Percentiles rank a stretch among this genome's conserved stretches.
These are phyloP conservation scores for Pseudozyma thailandica DNA, from an alignment of 1,284 basidiomycete species.

Conservation along the genomic window DNA sequence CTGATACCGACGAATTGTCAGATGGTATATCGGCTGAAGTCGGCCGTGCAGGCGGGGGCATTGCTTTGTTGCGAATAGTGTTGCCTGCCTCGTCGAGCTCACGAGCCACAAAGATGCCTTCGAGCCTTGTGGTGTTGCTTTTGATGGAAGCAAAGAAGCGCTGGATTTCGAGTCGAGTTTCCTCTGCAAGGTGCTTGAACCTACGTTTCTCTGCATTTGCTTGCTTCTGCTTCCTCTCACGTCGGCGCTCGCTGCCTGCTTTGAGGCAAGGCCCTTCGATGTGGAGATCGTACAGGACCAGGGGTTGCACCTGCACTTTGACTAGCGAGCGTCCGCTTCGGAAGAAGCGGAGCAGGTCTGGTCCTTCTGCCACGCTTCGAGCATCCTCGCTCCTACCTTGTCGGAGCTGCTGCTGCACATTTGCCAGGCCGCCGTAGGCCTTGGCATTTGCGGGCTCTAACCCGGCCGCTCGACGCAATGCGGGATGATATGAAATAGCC, in stretches of 20 bases:
- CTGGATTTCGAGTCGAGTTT: slow-evolving; percentile 58
- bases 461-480: slow-evolving; percentile 39
- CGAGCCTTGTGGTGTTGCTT: slow-evolving; percentile 41
- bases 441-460: slow-evolving; percentile 34
- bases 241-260: slow-evolving; percentile 27
- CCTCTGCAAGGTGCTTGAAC: slow-evolving; percentile 33
- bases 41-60: neutral
- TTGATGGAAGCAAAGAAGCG: slow-evolving; percentile 58
- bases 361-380: slow-evolving; percentile 43
- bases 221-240: slow-evolving; percentile 26
- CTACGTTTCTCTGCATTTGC: slow-evolving; percentile 20
- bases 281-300: slow-evolving; percentile 48
- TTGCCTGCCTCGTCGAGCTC: slow-evolving; percentile 58
- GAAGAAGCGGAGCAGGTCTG: slow-evolving; percentile 52
- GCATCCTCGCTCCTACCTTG: slow-evolving; percentile 41
- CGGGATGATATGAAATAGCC: slow-evolving; percentile 55
- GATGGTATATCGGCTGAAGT: neutral
- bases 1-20: slow-evolving; percentile 20
- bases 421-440: slow-evolving; percentile 35
- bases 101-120: slow-evolving; percentile 54
- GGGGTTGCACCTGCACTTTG: slow-evolving; percentile 53
- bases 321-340: slow-evolving; percentile 44
- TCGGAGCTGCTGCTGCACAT: slow-evolving; percentile 41
- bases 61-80: slow-evolving; percentile 44
- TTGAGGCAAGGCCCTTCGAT: slow-evolving; percentile 56